Evolutionary conservation across 805 yeast genomes (phyloP), one percentile per base, ranked within the genome.

Genomic region (Komagataella phaffii): DNA sequence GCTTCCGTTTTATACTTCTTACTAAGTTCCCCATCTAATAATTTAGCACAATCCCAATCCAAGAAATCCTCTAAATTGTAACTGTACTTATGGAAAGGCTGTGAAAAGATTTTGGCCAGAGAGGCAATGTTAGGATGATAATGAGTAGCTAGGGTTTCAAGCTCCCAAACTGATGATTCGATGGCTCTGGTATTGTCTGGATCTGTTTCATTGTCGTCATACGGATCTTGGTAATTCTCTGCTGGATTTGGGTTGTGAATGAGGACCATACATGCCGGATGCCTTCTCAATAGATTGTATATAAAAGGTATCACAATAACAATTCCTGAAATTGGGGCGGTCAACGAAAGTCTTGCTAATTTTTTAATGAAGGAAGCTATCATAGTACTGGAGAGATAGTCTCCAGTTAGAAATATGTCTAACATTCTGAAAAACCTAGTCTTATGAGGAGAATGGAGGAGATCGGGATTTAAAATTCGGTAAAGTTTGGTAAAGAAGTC

Each of bases 111-210:
- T 62, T 81, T 83, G 17, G 96, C 96, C 58, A 93, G 72, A 0
- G 96, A 85, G 1, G 96, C 91, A 10, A 93, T 88, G 60, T 93
- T 93, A 14, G 98, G 97, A 68, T 93, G 98, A 62, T 89, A 91
- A 64, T 93, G 99, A 10, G 78, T 67, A 50, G 59, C 57, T 71
- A 83, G 79, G 0, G 95, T 74, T 53, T 85, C 87, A 52, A 91
- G 63, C 66, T 93, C 99, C 99, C 99, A 93, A 49, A 90, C 66
- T 0, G 97, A 90, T 0, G 96, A 86, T 6, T 77, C 82, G 43
- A 90, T 70, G 3, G 98, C 97, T 40, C 79, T 71, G 0, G 96
- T 85, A 53, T 76, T 70, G 53, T 84, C 73, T 2, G 99, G 99
- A 63, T 91, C 88, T 1, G 55, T 51, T 59, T 87, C 95, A 1